Percentiles rank a stretch among this genome's conserved stretches.
Evolutionary conservation across 305 asterid species (phyloP).

Genomic region (Fraxinus dipetala): DNA sequence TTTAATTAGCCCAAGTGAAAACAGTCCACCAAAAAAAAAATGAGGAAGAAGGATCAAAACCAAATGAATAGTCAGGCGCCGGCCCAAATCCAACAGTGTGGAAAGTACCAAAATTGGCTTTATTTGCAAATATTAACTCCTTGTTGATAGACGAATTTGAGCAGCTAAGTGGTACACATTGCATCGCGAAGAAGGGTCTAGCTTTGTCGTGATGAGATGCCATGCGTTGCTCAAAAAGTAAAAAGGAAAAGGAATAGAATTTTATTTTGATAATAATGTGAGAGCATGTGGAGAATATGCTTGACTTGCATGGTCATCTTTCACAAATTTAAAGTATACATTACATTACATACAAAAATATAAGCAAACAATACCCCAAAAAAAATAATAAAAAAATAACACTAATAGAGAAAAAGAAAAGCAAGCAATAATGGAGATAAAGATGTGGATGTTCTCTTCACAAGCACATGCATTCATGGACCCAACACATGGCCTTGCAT

Average conservation of each 20-base stretch:
- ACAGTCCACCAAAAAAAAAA: too few species aligned
- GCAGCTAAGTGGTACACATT: too few species aligned
- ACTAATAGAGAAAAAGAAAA: neutral
- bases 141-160: neutral
- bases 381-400: neutral
- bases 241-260: neutral
- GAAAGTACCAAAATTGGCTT: neutral
- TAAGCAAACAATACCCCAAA: neutral
- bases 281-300: neutral
- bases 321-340: neutral
- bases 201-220: neutral
- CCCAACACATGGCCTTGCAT: constrained; percentile 22
- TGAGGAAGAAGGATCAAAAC: too few species aligned
- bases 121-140: neutral
- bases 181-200: too few species aligned
- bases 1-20: too few species aligned
- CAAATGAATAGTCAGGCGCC: too few species aligned
- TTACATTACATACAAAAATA: neutral
- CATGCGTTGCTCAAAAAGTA: neutral
- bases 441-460: neutral
- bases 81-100: too few species aligned
- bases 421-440: constrained; percentile 3
- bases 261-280: neutral
- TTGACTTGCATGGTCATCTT: neutral
- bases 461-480: constrained; percentile 10